A percentile compares a stretch with the other conserved stretches of the same genome.
phyloP scores from a whole-genome alignment of 2,329 filamentous ascomycete species.

The Xylariales sp. region DNA sequence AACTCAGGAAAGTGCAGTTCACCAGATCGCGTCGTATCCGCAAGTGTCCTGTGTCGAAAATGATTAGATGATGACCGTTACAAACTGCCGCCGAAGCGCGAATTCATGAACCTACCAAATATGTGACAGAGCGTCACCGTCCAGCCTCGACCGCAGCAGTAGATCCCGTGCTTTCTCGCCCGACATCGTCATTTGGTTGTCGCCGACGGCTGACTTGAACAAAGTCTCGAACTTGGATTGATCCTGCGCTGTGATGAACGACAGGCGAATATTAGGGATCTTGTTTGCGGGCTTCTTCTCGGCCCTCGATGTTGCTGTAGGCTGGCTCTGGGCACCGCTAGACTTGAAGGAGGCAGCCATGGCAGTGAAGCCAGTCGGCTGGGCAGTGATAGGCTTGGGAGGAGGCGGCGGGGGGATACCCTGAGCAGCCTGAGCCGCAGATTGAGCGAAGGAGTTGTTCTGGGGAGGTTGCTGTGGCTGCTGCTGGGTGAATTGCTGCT shows the following conservation, averaged over 20 bases:
- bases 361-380: constrained; percentile 60
- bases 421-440: constrained; percentile 45
- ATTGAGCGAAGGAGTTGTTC: constrained; percentile 40
- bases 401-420: constrained; percentile 44
- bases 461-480: constrained; percentile 34
- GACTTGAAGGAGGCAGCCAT: constrained; percentile 65
- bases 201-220: constrained; percentile 91
- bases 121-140: constrained; percentile 82
- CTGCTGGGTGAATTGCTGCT: constrained; percentile 55
- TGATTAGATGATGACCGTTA: constrained; percentile 14
- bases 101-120: constrained; percentile 85
- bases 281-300: constrained; percentile 56
- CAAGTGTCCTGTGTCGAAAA: constrained; percentile 63
- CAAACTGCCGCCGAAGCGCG: not conserved
- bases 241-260: constrained; percentile 92
- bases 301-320: constrained; percentile 40
- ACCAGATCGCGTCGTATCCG: constrained; percentile 93
- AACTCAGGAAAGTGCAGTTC: constrained; percentile 98
- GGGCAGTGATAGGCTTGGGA: constrained; percentile 59
- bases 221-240: constrained; percentile 96
- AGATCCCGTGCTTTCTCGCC: constrained; percentile 91
- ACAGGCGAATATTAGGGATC: constrained; percentile 90
- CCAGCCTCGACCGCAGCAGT: constrained; percentile 79
- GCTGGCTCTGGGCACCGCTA: constrained; percentile 34
- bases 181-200: constrained; percentile 78